These are phyloP conservation scores for Cryptosporidium sp. DNA, from an alignment of 169 alveolate genomes.

Conservation along the genomic window DNA sequence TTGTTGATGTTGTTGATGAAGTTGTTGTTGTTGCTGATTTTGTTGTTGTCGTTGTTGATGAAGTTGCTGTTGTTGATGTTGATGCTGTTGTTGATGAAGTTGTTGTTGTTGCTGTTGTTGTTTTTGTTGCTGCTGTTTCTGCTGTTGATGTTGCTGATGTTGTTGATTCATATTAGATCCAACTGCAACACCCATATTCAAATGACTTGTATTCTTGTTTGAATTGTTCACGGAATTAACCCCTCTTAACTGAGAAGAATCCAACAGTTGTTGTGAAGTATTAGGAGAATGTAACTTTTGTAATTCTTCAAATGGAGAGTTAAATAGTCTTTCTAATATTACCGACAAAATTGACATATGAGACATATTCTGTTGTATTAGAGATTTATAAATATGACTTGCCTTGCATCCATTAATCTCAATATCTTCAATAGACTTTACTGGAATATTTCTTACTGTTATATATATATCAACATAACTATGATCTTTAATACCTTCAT, in stretches of 20 bases:
- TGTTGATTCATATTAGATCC: not conserved
- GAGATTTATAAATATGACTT: not conserved
- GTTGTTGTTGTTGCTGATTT: not conserved
- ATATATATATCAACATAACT: conserved; percentile 33
- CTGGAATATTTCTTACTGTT: conserved; percentile 41
- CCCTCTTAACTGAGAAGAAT: not conserved
- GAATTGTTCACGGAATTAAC: not conserved
- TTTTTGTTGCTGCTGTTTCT: not conserved
- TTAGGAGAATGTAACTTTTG: not conserved
- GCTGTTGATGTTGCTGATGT: not conserved
- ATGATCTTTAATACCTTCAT: not conserved
- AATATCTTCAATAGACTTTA: conserved; percentile 30
- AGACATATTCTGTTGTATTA: conserved; percentile 7
- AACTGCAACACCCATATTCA: not conserved
- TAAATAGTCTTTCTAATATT: conserved; percentile 37
- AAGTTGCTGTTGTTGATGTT: not conserved
- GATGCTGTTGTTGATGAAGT: not conserved
- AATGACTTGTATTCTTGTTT: not conserved
- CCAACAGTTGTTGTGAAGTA: not conserved
- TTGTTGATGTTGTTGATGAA: not conserved
- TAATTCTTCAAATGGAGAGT: conserved; percentile 47
- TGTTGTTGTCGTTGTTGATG: too few relatives aligned
- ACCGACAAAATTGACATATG: conserved; percentile 46
- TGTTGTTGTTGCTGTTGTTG: not conserved
- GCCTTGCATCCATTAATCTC: conserved; percentile 52